phyloP scores from a whole-genome alignment of 768 basidiomycete genomes.

The Pleurotus cornucopiae region DNA sequence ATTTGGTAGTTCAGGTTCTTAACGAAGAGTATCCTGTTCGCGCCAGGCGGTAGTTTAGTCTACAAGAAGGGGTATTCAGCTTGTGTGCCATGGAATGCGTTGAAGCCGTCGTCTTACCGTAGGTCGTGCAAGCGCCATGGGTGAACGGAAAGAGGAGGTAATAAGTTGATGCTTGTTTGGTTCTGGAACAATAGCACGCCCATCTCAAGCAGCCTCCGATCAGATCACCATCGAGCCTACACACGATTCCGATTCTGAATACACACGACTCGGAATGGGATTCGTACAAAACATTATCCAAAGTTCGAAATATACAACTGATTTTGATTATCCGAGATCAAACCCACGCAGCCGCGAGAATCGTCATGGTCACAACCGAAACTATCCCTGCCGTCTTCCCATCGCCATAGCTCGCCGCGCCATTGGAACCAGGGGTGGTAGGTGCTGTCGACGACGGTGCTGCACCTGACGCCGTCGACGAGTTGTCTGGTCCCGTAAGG shows the following conservation, averaged over 20 bases:
- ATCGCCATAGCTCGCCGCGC: background rate
- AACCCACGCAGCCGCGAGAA: too few relatives aligned
- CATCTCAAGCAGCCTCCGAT: too few relatives aligned
- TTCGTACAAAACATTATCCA: too few relatives aligned
- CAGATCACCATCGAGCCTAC: too few relatives aligned
- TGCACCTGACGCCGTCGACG: slow-evolving; percentile 5
- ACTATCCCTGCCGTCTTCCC: too few relatives aligned
- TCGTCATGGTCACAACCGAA: too few relatives aligned
- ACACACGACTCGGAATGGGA: too few relatives aligned
- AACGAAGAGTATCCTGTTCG: slow-evolving; percentile 88
- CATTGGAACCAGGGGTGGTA: background rate
- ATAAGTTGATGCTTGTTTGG: background rate
- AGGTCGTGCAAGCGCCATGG: slow-evolving; percentile 69
- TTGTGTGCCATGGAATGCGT: background rate
- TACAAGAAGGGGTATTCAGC: slow-evolving; percentile 20
- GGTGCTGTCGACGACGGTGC: background rate
- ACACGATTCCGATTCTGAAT: too few relatives aligned
- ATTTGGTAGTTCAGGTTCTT: slow-evolving; percentile 93
- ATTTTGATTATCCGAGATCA: too few relatives aligned
- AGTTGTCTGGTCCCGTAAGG: slow-evolving; percentile 29
- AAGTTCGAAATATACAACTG: too few relatives aligned
- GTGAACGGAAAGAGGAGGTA: slow-evolving; percentile 7
- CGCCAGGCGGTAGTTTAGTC: slow-evolving; percentile 89
- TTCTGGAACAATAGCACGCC: background rate
- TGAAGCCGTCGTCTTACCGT: slow-evolving; percentile 41